These are phyloP conservation scores for Pulveroboletus ravenelii DNA, from an alignment of 768 basidiomycete genomes.

Conservation along the genomic window DNA sequence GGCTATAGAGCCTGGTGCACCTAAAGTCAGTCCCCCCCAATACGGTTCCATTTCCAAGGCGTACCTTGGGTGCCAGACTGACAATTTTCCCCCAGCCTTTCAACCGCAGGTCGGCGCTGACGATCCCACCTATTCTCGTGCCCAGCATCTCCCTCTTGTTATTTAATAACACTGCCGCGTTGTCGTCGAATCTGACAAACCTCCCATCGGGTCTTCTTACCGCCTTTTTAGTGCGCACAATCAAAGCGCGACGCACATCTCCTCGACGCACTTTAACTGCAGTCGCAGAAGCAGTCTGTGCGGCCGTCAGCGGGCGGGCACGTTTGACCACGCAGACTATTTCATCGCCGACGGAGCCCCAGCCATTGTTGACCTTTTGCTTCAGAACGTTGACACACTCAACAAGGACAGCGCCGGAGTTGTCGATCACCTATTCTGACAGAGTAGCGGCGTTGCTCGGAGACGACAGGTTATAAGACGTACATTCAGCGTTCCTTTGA, in stretches of 20 bases:
- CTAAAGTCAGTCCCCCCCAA: neutral
- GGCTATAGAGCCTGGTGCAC: constrained; percentile 16
- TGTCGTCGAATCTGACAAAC: constrained; percentile 89
- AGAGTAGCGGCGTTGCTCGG: neutral
- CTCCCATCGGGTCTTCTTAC: constrained; percentile 86
- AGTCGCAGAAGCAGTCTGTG: constrained; percentile 61
- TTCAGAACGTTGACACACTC: constrained; percentile 97
- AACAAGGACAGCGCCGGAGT: constrained; percentile 89
- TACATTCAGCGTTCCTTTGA: constrained; percentile 88
- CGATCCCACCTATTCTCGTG: constrained; percentile 90
- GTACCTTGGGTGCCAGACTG: constrained; percentile 85
- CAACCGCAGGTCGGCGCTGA: constrained; percentile 84
- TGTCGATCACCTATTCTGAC: constrained; percentile 81
- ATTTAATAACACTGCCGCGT: constrained; percentile 90
- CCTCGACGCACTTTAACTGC: constrained; percentile 89
- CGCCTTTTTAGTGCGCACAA: constrained; percentile 88
- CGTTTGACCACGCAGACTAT: constrained; percentile 93
- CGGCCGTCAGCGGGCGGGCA: constrained; percentile 75
- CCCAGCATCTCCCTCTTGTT: constrained; percentile 96
- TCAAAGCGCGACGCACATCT: constrained; percentile 92
- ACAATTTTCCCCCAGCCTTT: constrained; percentile 95
- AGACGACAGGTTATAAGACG: constrained; percentile 17
- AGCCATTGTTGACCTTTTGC: constrained; percentile 92
- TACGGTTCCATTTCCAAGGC: neutral
- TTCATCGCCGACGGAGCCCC: constrained; percentile 91